Evolutionary conservation across 306 rosid species (phyloP).

Genomic region (Cyclanthera cordifolia): DNA sequence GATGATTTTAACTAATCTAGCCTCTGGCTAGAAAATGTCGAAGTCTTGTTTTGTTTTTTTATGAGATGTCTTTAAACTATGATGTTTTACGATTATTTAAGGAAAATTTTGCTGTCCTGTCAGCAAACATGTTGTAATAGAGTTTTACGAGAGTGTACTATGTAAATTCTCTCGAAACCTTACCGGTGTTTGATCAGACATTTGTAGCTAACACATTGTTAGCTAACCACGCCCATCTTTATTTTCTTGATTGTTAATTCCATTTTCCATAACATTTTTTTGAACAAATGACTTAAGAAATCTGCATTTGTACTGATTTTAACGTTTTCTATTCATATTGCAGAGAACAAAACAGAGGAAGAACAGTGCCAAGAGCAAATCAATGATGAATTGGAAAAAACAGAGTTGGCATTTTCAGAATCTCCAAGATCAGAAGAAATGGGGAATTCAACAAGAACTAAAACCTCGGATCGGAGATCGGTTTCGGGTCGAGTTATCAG

Average conservation of each 20-base stretch:
- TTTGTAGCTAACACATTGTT: too few relatives aligned
- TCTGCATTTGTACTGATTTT: background rate
- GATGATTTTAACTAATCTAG: background rate
- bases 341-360: constrained; percentile 55
- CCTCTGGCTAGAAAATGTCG: background rate
- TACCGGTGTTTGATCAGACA: too few relatives aligned
- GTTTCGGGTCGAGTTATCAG: constrained; percentile 46
- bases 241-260: too few relatives aligned
- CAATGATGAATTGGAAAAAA: constrained; percentile 45
- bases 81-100: too few relatives aligned
- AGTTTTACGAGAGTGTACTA: too few relatives aligned
- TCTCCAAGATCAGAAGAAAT: constrained; percentile 34
- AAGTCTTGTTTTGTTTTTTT: too few relatives aligned
- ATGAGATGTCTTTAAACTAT: too few relatives aligned
- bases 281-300: background rate
- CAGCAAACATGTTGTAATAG: too few relatives aligned
- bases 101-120: too few relatives aligned
- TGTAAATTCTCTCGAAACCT: too few relatives aligned
- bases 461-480: constrained; percentile 44
- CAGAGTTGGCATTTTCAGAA: constrained; percentile 30
- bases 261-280: too few relatives aligned
- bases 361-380: constrained; percentile 46
- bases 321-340: constrained; percentile 9
- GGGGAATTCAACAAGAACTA: constrained; percentile 30
- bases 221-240: too few relatives aligned